phyloP scores from a whole-genome alignment of 2,329 filamentous ascomycete genomes.

The Coniochaeta prunicola region DNA sequence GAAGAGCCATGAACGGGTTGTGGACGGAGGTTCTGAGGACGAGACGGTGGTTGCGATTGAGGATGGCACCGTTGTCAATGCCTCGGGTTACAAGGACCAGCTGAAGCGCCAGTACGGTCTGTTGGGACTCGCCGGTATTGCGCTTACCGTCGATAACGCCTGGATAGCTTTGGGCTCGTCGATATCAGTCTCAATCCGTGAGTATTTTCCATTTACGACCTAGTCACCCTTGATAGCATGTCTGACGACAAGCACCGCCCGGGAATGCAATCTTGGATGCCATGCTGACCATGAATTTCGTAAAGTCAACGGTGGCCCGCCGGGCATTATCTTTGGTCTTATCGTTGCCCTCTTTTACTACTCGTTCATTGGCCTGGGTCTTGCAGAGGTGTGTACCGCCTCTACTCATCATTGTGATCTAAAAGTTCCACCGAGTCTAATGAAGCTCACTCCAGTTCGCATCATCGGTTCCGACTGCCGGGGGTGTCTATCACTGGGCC shows the following conservation, averaged over 20 bases:
- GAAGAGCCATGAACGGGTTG: conserved; percentile 4
- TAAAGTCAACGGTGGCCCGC: conserved; percentile 32
- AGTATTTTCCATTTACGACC: conserved; percentile 10
- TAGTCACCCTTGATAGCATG: neutral
- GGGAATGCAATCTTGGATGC: neutral
- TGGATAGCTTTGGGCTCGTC: conserved; percentile 59
- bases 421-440: conserved; percentile 27
- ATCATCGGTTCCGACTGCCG: conserved; percentile 53
- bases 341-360: conserved; percentile 36
- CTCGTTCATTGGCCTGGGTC: conserved; percentile 31
- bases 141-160: conserved; percentile 56
- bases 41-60: conserved; percentile 25
- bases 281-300: neutral
- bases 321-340: conserved; percentile 33
- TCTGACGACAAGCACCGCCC: neutral
- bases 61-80: conserved; percentile 46
- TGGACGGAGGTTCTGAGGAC: conserved; percentile 17
- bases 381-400: conserved; percentile 27
- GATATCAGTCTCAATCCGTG: conserved; percentile 44
- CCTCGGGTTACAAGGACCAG: conserved; percentile 57
- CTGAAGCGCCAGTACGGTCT: conserved; percentile 56
- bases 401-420: neutral
- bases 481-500: conserved; percentile 56
- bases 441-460: conserved; percentile 33
- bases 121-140: conserved; percentile 50